These are phyloP conservation scores for Anthracocystis panici-leucophaei DNA, from an alignment of 1,284 basidiomycete species.

Conservation along the genomic window DNA sequence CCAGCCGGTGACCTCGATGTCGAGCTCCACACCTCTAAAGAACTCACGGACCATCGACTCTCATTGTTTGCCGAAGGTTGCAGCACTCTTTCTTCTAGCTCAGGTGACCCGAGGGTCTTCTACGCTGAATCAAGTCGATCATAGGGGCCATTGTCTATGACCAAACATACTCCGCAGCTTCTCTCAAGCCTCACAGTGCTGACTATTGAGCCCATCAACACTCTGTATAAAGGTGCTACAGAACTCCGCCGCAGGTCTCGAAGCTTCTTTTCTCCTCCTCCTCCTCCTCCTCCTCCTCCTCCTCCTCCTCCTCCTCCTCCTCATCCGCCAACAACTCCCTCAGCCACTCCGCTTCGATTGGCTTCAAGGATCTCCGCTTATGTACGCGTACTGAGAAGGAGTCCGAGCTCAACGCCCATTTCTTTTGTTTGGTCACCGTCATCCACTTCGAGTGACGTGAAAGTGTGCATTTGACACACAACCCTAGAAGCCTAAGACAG, in stretches of 20 bases:
- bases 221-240: constrained; percentile 26
- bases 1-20: constrained; percentile 31
- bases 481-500: not conserved
- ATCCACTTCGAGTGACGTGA: not conserved
- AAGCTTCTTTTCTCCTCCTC: not conserved
- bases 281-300: too few species aligned
- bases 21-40: too few species aligned
- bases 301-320: not conserved
- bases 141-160: not conserved
- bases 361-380: not conserved
- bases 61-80: not conserved
- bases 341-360: not conserved
- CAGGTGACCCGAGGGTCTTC: not conserved
- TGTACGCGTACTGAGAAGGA: not conserved
- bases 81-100: not conserved
- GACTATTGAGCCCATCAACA: not conserved
- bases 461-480: not conserved
- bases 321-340: not conserved
- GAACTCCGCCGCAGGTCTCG: constrained; percentile 10
- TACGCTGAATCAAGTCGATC: not conserved
- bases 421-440: not conserved
- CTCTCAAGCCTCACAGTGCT: not conserved
- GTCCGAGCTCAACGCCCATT: not conserved
- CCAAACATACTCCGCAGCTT: not conserved
- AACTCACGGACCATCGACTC: constrained; percentile 14